These are phyloP conservation scores for Tolypocladium album DNA, from an alignment of 2,329 filamentous ascomycete species.

Conservation along the genomic window DNA sequence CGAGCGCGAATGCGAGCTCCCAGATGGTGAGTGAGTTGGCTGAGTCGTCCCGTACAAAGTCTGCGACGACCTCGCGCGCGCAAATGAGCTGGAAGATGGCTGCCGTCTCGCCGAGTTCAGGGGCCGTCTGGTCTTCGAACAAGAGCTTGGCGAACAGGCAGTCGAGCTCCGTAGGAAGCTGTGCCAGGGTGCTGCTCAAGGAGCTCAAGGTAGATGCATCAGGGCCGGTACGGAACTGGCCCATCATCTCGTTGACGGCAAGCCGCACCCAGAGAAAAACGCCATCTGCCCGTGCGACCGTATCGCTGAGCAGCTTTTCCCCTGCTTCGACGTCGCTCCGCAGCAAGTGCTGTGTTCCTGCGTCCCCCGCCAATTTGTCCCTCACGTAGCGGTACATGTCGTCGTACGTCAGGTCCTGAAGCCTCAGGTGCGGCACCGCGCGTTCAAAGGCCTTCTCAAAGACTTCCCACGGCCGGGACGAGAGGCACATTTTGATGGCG, in stretches of 20 bases:
- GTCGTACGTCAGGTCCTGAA: slow-evolving; percentile 14
- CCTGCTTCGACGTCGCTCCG: slow-evolving; percentile 1
- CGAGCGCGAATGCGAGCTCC: slow-evolving; percentile 20
- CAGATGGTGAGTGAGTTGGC: slow-evolving; percentile 19
- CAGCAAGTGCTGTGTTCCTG: slow-evolving; percentile 4
- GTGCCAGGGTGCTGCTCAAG: slow-evolving; percentile 4
- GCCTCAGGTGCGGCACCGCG: slow-evolving; percentile 12
- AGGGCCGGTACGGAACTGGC: slow-evolving; percentile 3
- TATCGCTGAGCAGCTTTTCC: slow-evolving; percentile 4
- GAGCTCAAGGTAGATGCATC: background rate
- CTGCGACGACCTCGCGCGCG: slow-evolving; percentile 18
- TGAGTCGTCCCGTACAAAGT: slow-evolving; percentile 20
- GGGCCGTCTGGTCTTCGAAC: slow-evolving; percentile 13
- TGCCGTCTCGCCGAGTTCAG: slow-evolving; percentile 10
- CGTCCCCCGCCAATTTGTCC: slow-evolving; percentile 9
- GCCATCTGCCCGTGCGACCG: slow-evolving; percentile 15
- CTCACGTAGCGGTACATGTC: slow-evolving; percentile 17
- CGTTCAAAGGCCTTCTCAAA: slow-evolving; percentile 14
- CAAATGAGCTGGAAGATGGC: slow-evolving; percentile 18
- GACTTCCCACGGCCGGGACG: slow-evolving; percentile 19
- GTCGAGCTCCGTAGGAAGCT: slow-evolving; percentile 15
- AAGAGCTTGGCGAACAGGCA: slow-evolving; percentile 18
- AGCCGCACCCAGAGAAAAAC: slow-evolving; percentile 23
- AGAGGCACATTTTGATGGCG: slow-evolving; percentile 17
- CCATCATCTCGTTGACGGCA: slow-evolving; percentile 17